Evolutionary conservation across 257 asterid genomes (phyloP), one percentile per base, ranked within the genome.

Genomic region (Salvia hispanica): DNA sequence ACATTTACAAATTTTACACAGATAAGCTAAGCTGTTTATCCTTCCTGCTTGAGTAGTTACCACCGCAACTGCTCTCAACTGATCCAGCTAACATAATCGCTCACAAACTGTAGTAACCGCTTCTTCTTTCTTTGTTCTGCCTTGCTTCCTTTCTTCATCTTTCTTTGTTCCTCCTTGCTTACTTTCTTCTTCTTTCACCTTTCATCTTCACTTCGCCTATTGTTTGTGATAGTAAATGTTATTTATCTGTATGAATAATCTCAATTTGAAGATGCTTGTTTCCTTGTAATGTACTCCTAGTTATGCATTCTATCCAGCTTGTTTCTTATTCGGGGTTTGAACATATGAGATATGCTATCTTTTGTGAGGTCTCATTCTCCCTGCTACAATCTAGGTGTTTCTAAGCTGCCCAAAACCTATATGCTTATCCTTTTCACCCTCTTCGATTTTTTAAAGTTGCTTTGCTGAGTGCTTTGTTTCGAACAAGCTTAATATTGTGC

Each of bases 351-450:
- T 36, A 36, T 52, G 43, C 33, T 51, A 50, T 28, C 40, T 6
- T 42, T 21, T 31, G 8, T 70, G 33, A 56, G 54, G 60, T 25
- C 42, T 4, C 39, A n/a, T 55, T 42, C n/a, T 70, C 25, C 44
- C 2, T 47, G 36, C 44, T 25, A 63, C 18, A 59, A 14, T 61
- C 36, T 8, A 2, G 45, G 8, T 15, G 44, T 36, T 18, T 42
- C 21, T 36, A 42, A 50, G 64, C 44, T 52, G 69, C 51, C 60
- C 2, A 15, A 34, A 1, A 13, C 44, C 34, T n/a, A 62, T 51
- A 18, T n/a, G 48, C 34, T 59, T 39, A 4, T 39, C 31, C 5
- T 14, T 7, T 9, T 7, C 62, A 40, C 40, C 54, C 43, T 10
- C 37, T 51, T 44, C 43, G 16, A n/a, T 21, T 2, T 45, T 62